Evolutionary conservation across 345 rosid species (phyloP).

Genomic region (Orychophragmus violaceus): DNA sequence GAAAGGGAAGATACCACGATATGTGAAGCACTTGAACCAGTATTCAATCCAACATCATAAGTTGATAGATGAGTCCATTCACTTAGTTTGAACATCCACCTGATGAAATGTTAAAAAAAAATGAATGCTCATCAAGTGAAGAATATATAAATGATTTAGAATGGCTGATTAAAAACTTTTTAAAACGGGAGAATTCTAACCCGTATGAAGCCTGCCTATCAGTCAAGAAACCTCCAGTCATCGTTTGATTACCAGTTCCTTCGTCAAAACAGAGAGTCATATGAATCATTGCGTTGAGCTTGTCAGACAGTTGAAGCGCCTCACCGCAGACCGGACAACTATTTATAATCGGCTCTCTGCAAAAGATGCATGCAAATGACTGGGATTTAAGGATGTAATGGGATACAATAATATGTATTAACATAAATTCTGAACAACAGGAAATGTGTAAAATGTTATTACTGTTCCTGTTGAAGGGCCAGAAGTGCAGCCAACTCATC

Average conservation of each 20-base stretch:
- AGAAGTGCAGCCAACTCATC: conserved; percentile 95
- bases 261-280: conserved; percentile 91
- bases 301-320: conserved; percentile 63
- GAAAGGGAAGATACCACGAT: conserved; percentile 54
- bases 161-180: neutral
- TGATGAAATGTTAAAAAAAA: conserved; percentile 21
- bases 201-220: conserved; percentile 94
- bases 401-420: neutral
- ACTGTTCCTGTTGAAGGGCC: conserved; percentile 82
- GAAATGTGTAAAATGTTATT: conserved; percentile 25
- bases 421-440: neutral
- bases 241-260: conserved; percentile 88
- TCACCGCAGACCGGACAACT: conserved; percentile 94
- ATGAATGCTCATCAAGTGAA: neutral
- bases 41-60: conserved; percentile 79
- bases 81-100: conserved; percentile 95
- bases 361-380: neutral
- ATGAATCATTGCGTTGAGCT: conserved; percentile 78
- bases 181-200: conserved; percentile 36
- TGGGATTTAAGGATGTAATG: neutral
- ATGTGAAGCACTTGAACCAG: conserved; percentile 88
- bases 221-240: conserved; percentile 97
- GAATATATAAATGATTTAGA: neutral
- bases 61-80: conserved; percentile 92
- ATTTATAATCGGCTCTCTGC: conserved; percentile 77